These are phyloP conservation scores for Triglochin maritima DNA, from an alignment of 106 monocot species.

Conservation along the genomic window DNA sequence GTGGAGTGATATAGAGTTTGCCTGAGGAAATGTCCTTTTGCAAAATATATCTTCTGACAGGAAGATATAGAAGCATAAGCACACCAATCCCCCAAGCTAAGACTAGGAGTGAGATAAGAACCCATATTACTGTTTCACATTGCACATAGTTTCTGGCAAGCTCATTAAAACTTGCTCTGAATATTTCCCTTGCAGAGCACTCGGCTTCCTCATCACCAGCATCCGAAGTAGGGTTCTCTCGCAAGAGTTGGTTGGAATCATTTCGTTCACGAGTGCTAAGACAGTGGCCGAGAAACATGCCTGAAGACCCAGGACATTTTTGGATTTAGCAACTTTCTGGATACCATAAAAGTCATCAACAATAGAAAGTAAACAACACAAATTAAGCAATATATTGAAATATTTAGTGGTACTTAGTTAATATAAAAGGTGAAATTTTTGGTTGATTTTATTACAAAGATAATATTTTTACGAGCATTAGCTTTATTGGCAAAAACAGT, in stretches of 20 bases:
- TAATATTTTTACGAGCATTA: too few relatives aligned
- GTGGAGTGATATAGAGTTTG: slow-evolving; percentile 43
- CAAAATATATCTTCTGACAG: slow-evolving; percentile 57
- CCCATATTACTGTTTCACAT: slow-evolving; percentile 71
- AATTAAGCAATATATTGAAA: too few relatives aligned
- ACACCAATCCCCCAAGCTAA: slow-evolving; percentile 77
- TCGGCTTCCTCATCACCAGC: slow-evolving; percentile 30
- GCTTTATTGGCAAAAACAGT: too few relatives aligned
- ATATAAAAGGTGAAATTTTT: too few relatives aligned
- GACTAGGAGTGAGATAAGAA: slow-evolving; percentile 56
- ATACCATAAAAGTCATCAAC: too few relatives aligned
- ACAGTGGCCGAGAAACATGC: slow-evolving; percentile 35
- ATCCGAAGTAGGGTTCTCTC: slow-evolving; percentile 34
- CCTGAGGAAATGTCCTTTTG: slow-evolving; percentile 57
- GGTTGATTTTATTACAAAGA: too few relatives aligned
- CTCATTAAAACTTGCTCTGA: slow-evolving; percentile 50
- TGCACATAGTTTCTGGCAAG: slow-evolving; percentile 41
- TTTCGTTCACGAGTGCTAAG: slow-evolving; percentile 27
- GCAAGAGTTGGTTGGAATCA: slow-evolving; percentile 27
- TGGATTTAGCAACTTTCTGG: too few relatives aligned
- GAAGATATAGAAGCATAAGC: slow-evolving; percentile 66
- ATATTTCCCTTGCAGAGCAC: slow-evolving; percentile 25
- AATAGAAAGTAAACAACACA: too few relatives aligned
- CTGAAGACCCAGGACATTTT: too few relatives aligned
- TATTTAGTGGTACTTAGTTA: too few relatives aligned